phyloP scores from a whole-genome alignment of 2,329 filamentous ascomycete species.

The Fusarium pininemorale region DNA sequence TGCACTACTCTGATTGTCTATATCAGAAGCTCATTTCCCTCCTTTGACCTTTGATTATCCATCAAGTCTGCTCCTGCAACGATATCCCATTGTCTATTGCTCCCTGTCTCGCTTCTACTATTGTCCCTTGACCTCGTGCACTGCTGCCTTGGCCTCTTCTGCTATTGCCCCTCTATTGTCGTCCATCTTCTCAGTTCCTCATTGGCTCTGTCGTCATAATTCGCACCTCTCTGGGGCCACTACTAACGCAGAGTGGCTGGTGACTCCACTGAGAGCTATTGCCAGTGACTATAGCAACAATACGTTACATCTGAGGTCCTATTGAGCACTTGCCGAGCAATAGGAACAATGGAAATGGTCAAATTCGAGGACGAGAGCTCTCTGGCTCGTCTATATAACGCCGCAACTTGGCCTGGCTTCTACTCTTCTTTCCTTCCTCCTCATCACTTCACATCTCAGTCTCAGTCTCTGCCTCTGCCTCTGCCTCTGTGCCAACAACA shows the following conservation, averaged over 20 bases:
- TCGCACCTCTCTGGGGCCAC: not conserved
- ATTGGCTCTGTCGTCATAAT: not conserved
- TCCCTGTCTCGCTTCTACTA: not conserved
- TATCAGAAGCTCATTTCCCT: conserved; percentile 12
- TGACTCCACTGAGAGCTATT: not conserved
- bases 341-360: not conserved
- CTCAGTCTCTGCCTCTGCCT: not conserved
- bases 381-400: conserved; percentile 1
- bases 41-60: not conserved
- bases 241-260: not conserved
- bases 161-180: not conserved
- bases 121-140: not conserved
- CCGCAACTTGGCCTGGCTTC: not conserved
- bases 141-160: not conserved
- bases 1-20: not conserved
- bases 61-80: not conserved
- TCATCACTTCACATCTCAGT: not conserved
- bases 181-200: not conserved
- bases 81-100: not conserved
- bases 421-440: not conserved
- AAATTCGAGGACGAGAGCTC: not conserved
- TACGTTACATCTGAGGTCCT: not conserved
- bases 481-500: not conserved
- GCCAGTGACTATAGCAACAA: not conserved
- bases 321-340: not conserved